Conservation (phyloP, 1,284 basidiomycete genomes). For the Naganishia albida region DNA sequence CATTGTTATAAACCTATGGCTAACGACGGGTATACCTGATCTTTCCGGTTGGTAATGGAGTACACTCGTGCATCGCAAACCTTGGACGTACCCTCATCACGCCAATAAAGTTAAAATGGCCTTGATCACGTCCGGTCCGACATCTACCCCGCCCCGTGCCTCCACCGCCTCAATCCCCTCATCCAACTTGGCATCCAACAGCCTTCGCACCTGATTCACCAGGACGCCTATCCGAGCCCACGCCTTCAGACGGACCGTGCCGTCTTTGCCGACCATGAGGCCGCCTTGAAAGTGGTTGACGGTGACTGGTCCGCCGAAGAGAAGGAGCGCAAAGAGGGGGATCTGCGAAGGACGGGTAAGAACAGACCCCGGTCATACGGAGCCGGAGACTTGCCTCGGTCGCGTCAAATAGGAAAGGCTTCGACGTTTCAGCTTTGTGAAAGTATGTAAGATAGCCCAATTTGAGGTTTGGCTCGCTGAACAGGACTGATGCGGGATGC, state of each 20-base stretch:
- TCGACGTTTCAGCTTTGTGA: slow-evolving; percentile 76
- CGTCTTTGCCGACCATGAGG: slow-evolving; percentile 63
- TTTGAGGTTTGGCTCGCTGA: slow-evolving; percentile 71
- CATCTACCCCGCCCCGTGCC: slow-evolving; percentile 55
- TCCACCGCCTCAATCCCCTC: slow-evolving; percentile 55
- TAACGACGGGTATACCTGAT: too few relatives aligned
- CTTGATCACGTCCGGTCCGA: slow-evolving; percentile 63
- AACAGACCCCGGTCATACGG: too few relatives aligned
- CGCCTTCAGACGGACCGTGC: slow-evolving; percentile 69
- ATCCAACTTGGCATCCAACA: slow-evolving; percentile 71
- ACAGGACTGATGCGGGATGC: slow-evolving; percentile 82
- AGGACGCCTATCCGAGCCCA: slow-evolving; percentile 86
- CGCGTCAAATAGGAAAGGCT: slow-evolving; percentile 82
- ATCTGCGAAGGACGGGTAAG: slow-evolving; percentile 56
- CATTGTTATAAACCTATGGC: too few relatives aligned
- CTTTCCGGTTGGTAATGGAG: too few relatives aligned
- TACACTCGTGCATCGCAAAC: background rate
- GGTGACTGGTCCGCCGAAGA: slow-evolving; percentile 78
- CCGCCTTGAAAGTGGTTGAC: slow-evolving; percentile 78
- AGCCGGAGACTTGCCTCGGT: slow-evolving; percentile 66
- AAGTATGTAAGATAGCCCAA: slow-evolving; percentile 81
- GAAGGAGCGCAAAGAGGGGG: slow-evolving; percentile 77
- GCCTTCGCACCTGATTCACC: slow-evolving; percentile 79
- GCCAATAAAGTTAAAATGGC: slow-evolving; percentile 72
- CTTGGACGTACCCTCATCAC: background rate